Base-by-base conservation (phyloP, 805 yeast species). In the Starmerella lactis-condensi region DNA sequence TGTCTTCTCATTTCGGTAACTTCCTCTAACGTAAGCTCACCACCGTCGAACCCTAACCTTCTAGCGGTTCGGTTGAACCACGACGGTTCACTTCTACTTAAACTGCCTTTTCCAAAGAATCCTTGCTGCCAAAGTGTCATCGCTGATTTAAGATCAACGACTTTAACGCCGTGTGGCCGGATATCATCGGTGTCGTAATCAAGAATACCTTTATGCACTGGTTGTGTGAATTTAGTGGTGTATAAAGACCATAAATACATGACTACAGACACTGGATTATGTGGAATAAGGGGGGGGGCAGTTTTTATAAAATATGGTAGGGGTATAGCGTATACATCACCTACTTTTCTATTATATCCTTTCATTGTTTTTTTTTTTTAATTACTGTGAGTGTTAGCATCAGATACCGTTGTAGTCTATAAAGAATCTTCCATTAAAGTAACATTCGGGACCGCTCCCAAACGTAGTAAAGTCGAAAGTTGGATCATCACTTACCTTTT, bases 361-460 rank as follows among this genome's bases (percentile, higher is more conserved):
- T 39, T 39, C 32, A 32, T 35, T 3, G 19, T 17, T 21, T 16
- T 19, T 9, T 21, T 5, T 26, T 26, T 17, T 26, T 18, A 22
- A 11, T 8, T 20, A 16, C 6, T 21, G 24, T 5, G 14, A n/a
- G 25, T 20, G 48, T 44, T 46, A 44, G 48, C 36, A 36, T 75
- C 92, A 78, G 92, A 78, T 78, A 78, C 92, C 92, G 92, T 78
- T 78, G 91, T 78, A 78, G 93, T 78, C 92, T 72, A 65, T 67
- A 20, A 35, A 33, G 13, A 36, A 34, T 33, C 39, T 37, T 34
- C 37, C 42, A 36, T 22, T 7, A 10, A 24, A 25, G 17, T 34
- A 22, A 21, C 20, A 31, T 35, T 45, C 24, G 46, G 48, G 47
- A 42, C 50, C 50, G 50, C 50, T 42, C 48, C 48, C 50, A 44